These are phyloP conservation scores for Jatropha multifida DNA, from an alignment of 441 rosid species.

Conservation along the genomic window DNA sequence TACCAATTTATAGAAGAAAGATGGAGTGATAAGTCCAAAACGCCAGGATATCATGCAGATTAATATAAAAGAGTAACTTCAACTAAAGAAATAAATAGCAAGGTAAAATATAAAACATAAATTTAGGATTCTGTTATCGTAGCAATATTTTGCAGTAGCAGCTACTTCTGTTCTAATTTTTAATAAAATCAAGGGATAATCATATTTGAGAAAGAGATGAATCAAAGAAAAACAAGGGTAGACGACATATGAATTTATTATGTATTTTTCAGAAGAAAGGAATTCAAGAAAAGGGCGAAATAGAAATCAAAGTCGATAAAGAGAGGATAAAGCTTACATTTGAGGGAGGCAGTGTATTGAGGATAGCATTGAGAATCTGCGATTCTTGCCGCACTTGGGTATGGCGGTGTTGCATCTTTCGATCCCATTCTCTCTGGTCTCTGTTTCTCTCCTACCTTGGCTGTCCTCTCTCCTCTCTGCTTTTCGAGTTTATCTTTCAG, in stretches of 20 bases:
- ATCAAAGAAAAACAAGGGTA: background rate
- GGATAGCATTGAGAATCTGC: slow-evolving; percentile 80
- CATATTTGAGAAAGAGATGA: background rate
- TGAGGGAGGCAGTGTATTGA: slow-evolving; percentile 85
- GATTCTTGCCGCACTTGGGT: slow-evolving; percentile 77
- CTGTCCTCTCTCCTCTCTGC: background rate
- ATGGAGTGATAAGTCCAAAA: background rate
- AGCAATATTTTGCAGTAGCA: too few species aligned
- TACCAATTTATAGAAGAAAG: background rate
- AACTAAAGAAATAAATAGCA: too few species aligned
- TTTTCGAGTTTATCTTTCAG: too few species aligned
- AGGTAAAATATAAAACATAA: too few species aligned
- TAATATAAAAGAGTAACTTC: too few species aligned
- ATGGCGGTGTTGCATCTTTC: slow-evolving; percentile 42
- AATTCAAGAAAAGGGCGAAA: background rate
- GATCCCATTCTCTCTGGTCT: slow-evolving; percentile 41
- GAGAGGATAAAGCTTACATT: slow-evolving; percentile 42
- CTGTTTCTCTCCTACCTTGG: background rate
- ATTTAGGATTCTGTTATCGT: too few species aligned
- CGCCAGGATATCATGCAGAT: background rate
- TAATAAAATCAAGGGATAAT: too few species aligned
- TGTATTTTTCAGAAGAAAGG: background rate
- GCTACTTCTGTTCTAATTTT: too few species aligned
- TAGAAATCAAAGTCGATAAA: background rate
- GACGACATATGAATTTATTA: background rate